Evolutionary conservation across 202 grass and related monocot species (phyloP).

Genomic region (Brachypodium distachyon): DNA sequence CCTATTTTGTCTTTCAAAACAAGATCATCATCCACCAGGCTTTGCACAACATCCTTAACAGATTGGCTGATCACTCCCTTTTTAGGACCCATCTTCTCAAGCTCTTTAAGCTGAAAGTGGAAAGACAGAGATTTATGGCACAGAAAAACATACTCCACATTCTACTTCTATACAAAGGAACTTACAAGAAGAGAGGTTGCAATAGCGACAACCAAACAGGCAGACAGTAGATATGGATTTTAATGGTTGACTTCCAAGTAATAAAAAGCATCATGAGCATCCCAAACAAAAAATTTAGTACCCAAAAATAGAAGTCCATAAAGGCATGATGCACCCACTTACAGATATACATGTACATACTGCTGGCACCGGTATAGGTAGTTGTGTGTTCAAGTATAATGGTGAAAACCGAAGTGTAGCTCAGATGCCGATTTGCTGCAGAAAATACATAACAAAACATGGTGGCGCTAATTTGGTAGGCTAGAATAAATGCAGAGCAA

Average conservation of each 20-base stretch:
- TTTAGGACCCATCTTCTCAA: slow-evolving; percentile 95
- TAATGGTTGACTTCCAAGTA: background rate
- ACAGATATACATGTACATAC: background rate
- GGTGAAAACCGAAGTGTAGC: background rate
- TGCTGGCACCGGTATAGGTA: background rate
- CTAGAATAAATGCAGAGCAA: background rate
- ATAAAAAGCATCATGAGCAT: background rate
- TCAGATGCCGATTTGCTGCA: background rate
- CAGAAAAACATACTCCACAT: background rate
- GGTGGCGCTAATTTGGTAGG: background rate
- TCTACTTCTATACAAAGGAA: background rate
- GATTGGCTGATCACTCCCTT: slow-evolving; percentile 95
- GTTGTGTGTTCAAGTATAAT: background rate
- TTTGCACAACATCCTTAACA: slow-evolving; percentile 96
- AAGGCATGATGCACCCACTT: background rate
- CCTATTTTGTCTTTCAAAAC: slow-evolving; percentile 98
- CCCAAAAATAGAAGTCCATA: background rate
- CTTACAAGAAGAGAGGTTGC: background rate
- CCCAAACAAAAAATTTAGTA: background rate
- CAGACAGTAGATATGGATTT: background rate
- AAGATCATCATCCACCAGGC: slow-evolving; percentile 96
- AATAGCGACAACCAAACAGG: background rate
- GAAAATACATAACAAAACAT: background rate
- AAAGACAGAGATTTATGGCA: background rate
- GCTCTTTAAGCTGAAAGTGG: slow-evolving; percentile 71